A percentile compares a stretch with the other conserved stretches of the same genome.
Evolutionary conservation across 2,329 filamentous ascomycete species (phyloP).

Genomic region (Paraphoma sp.): DNA sequence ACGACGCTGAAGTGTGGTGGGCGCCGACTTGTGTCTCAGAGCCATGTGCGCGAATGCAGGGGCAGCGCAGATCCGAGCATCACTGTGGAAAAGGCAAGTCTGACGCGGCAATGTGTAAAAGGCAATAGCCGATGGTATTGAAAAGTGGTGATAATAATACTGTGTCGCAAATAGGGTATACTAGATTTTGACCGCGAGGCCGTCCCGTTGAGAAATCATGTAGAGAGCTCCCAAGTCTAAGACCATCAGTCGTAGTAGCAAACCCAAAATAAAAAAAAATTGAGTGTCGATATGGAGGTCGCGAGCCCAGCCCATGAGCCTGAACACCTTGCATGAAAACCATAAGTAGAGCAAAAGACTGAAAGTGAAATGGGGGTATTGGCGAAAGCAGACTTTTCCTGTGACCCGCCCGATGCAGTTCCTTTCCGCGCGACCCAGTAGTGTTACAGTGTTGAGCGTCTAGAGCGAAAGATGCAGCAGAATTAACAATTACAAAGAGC

Average conservation of each 20-base stretch:
- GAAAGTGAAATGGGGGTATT: constrained; percentile 40
- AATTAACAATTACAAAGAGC: constrained; percentile 45
- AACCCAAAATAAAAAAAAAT: constrained; percentile 20
- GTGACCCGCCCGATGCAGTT: constrained; percentile 46
- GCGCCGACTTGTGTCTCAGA: constrained; percentile 29
- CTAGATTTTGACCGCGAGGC: constrained; percentile 41
- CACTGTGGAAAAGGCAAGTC: constrained; percentile 2
- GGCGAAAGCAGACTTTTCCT: constrained; percentile 46
- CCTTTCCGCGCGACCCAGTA: constrained; percentile 29
- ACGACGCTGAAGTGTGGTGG: constrained; percentile 21
- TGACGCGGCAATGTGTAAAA: not conserved
- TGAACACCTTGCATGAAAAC: constrained; percentile 26
- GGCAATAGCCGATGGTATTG: constrained; percentile 24
- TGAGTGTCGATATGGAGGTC: constrained; percentile 15
- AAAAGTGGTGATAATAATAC: constrained; percentile 12
- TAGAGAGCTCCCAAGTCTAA: constrained; percentile 30
- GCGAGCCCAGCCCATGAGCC: constrained; percentile 17
- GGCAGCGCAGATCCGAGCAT: constrained; percentile 16
- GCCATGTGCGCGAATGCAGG: constrained; percentile 35
- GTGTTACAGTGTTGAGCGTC: constrained; percentile 45
- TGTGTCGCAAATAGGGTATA: constrained; percentile 30
- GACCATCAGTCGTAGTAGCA: constrained; percentile 18
- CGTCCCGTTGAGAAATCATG: constrained; percentile 19
- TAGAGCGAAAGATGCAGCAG: constrained; percentile 42
- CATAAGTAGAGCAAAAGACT: constrained; percentile 21